Percentiles rank a stretch among this genome's conserved stretches.
Evolutionary conservation across 306 rosid genomes (phyloP).

Genomic region (Begonia loranthoides): DNA sequence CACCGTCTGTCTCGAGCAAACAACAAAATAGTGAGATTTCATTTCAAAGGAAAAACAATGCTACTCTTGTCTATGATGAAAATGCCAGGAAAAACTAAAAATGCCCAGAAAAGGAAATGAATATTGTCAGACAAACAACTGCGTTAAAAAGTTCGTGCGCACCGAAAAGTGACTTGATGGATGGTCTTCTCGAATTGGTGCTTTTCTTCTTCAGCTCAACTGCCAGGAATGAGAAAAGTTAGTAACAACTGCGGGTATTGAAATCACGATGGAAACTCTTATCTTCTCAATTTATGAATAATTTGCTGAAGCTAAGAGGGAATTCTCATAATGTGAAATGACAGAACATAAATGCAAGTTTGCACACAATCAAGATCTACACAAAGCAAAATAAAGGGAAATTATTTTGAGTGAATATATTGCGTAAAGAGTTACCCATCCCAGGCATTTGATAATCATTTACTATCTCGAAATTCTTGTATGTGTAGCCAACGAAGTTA

Average conservation of each 20-base stretch:
- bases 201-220: constrained; percentile 85
- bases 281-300: too few relatives aligned
- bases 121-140: not conserved
- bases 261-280: too few relatives aligned
- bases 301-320: too few relatives aligned
- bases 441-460: constrained; percentile 97
- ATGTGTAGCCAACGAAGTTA: constrained; percentile 93
- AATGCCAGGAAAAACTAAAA: too few relatives aligned
- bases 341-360: too few relatives aligned
- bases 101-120: too few relatives aligned
- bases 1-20: constrained; percentile 28
- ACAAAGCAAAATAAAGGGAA: constrained; percentile 18
- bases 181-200: constrained; percentile 63
- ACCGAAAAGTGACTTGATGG: constrained; percentile 84
- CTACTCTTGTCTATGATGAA: not conserved
- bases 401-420: not conserved
- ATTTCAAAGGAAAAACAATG: not conserved
- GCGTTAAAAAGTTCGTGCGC: constrained; percentile 11
- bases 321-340: too few relatives aligned
- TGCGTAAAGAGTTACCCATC: constrained; percentile 41
- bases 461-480: constrained; percentile 91
- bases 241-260: too few relatives aligned
- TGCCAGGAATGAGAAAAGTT: constrained; percentile 4
- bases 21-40: constrained; percentile 17
- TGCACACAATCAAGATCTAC: not conserved